phyloP scores from a whole-genome alignment of 2,329 filamentous ascomycete genomes.

The Penicillium rolfsii region DNA sequence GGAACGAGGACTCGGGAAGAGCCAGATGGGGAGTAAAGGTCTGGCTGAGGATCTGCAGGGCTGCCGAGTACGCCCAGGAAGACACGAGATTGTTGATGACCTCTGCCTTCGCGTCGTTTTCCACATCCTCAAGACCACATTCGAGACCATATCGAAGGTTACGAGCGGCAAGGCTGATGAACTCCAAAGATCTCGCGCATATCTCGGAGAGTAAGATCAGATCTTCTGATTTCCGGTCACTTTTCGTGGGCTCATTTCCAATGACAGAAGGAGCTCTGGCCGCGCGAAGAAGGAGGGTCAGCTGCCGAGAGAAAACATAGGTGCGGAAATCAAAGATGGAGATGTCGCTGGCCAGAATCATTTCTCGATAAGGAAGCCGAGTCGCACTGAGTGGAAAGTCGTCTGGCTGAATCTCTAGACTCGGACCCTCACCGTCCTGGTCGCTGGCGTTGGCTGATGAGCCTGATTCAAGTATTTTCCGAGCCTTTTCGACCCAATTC shows the following conservation, averaged over 20 bases:
- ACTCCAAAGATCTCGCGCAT: constrained; percentile 78
- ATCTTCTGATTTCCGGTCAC: constrained; percentile 69
- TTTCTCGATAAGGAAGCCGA: constrained; percentile 81
- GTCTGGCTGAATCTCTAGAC: constrained; percentile 34
- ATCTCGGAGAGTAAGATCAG: constrained; percentile 81
- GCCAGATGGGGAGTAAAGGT: constrained; percentile 43
- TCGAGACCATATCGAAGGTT: constrained; percentile 78
- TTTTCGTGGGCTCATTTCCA: constrained; percentile 48
- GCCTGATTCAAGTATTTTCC: constrained; percentile 54
- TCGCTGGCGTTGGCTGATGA: constrained; percentile 35
- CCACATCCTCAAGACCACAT: constrained; percentile 57
- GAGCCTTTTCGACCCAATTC: constrained; percentile 66
- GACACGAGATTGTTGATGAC: constrained; percentile 53
- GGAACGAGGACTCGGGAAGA: constrained; percentile 43
- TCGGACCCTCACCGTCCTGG: constrained; percentile 32
- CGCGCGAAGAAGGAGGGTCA: constrained; percentile 77
- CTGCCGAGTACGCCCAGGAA: constrained; percentile 51
- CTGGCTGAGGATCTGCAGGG: constrained; percentile 48
- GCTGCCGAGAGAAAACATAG: constrained; percentile 90
- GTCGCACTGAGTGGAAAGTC: constrained; percentile 56
- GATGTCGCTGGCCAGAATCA: constrained; percentile 92
- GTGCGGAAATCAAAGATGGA: constrained; percentile 94
- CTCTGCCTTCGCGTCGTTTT: constrained; percentile 37
- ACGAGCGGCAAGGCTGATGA: constrained; percentile 78
- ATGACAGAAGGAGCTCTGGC: constrained; percentile 62